Evolutionary conservation across 2,329 filamentous ascomycete species (phyloP).

Genomic region (Diaporthe sp.): DNA sequence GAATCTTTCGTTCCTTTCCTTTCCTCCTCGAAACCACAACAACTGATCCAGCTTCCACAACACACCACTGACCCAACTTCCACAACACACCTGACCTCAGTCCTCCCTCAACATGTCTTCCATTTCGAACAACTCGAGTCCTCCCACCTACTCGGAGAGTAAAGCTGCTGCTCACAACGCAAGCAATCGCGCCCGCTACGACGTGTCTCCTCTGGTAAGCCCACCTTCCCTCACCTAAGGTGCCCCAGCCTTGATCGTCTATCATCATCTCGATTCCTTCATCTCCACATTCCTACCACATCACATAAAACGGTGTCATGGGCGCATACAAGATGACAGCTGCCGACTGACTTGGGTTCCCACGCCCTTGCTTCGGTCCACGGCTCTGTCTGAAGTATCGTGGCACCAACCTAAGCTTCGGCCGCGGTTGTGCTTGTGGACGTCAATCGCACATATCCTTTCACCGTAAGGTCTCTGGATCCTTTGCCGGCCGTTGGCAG

Average conservation of each 20-base stretch:
- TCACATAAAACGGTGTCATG: background rate
- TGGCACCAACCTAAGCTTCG: background rate
- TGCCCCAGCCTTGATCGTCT: background rate
- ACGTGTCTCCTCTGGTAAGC: background rate
- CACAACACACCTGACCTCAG: no score
- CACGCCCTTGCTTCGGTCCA: conserved; percentile 2
- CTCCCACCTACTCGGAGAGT: background rate
- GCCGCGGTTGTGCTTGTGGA: background rate
- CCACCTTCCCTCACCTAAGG: background rate
- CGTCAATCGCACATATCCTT: background rate
- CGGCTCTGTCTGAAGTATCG: background rate
- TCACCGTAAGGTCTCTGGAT: background rate
- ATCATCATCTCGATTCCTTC: background rate
- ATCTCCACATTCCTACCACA: background rate
- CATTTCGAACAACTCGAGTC: background rate
- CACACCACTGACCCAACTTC: no score
- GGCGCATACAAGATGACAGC: background rate
- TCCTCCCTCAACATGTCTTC: background rate
- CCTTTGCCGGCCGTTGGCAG: background rate
- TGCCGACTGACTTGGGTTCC: background rate
- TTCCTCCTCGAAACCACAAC: no score
- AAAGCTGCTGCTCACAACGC: background rate
- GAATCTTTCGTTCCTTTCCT: no score
- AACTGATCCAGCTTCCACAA: no score
- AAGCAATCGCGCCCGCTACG: background rate